phyloP scores from a whole-genome alignment of 139 green algal genomes.

The Spirogloea muscicola region DNA sequence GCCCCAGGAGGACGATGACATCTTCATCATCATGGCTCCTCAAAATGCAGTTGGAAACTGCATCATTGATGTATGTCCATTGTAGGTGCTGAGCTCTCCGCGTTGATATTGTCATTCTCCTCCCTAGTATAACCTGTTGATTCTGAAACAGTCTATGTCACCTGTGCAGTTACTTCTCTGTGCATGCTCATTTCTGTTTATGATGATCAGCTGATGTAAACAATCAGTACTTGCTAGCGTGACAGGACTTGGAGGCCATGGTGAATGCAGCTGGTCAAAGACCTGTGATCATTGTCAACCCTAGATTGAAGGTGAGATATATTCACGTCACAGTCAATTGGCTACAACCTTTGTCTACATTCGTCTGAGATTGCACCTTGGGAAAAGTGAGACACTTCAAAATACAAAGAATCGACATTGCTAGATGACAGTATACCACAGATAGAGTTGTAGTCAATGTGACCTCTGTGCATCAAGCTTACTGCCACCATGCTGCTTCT shows the following conservation, averaged over 20 bases:
- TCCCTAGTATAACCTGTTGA: no score
- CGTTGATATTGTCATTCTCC: no score
- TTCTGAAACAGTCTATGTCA: no score
- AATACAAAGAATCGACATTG: no score
- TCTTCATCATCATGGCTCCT: slow-evolving; percentile 55
- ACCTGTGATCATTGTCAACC: slow-evolving; percentile 55
- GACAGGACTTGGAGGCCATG: slow-evolving; percentile 51
- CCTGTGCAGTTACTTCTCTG: no score
- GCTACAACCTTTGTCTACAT: slow-evolving; percentile 12
- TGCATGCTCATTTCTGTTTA: no score
- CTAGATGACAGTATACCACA: no score
- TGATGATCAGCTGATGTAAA: no score
- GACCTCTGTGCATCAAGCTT: no score
- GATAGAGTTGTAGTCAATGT: no score
- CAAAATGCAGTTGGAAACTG: slow-evolving; percentile 72
- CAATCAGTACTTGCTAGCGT: no score
- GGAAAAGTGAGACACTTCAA: background rate
- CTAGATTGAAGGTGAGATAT: slow-evolving; percentile 40
- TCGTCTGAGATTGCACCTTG: background rate
- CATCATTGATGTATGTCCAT: slow-evolving; percentile 60
- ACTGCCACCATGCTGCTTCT: background rate
- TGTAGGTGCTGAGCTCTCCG: no score
- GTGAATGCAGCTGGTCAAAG: slow-evolving; percentile 29
- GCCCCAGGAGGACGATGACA: slow-evolving; percentile 36
- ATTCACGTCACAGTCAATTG: slow-evolving; percentile 19